These are phyloP conservation scores for Lactarius deliciosus DNA, from an alignment of 768 basidiomycete genomes.

Conservation along the genomic window DNA sequence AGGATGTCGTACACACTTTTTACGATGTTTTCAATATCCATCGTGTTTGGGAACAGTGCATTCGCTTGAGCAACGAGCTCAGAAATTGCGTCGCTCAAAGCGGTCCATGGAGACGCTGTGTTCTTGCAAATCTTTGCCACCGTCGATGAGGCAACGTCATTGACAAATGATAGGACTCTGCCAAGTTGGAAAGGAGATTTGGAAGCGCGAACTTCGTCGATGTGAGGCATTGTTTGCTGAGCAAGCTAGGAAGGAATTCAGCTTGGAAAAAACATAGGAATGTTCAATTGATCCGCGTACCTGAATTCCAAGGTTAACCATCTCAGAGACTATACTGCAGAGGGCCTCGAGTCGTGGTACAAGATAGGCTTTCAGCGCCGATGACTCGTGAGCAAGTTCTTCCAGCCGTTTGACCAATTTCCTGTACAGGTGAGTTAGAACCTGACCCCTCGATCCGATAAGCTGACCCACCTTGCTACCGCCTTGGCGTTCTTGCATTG, in stretches of 20 bases:
- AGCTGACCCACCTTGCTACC: slow-evolving; percentile 53
- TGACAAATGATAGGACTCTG: slow-evolving; percentile 67
- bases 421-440: slow-evolving; percentile 43
- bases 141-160: slow-evolving; percentile 68
- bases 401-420: slow-evolving; percentile 87
- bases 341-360: slow-evolving; percentile 70
- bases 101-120: slow-evolving; percentile 72
- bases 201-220: slow-evolving; percentile 74
- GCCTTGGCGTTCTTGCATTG: slow-evolving; percentile 79
- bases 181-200: slow-evolving; percentile 78
- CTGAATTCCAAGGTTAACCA: slow-evolving; percentile 90
- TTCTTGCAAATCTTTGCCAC: slow-evolving; percentile 67
- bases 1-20: slow-evolving; percentile 57
- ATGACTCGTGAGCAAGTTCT: slow-evolving; percentile 68
- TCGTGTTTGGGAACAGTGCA: slow-evolving; percentile 64
- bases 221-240: slow-evolving; percentile 82
- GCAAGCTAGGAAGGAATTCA: slow-evolving; percentile 60
- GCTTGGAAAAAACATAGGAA: not conserved
- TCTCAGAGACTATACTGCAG: slow-evolving; percentile 71
- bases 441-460: not conserved
- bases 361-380: slow-evolving; percentile 69
- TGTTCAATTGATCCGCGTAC: slow-evolving; percentile 43
- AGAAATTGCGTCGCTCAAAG: slow-evolving; percentile 65
- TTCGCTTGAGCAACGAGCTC: slow-evolving; percentile 71
- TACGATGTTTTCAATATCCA: slow-evolving; percentile 74